A percentile compares a stretch with the other conserved stretches of the same genome.
phyloP scores from a whole-genome alignment of 106 monocot species.

The Apostasia shenzhenica region DNA sequence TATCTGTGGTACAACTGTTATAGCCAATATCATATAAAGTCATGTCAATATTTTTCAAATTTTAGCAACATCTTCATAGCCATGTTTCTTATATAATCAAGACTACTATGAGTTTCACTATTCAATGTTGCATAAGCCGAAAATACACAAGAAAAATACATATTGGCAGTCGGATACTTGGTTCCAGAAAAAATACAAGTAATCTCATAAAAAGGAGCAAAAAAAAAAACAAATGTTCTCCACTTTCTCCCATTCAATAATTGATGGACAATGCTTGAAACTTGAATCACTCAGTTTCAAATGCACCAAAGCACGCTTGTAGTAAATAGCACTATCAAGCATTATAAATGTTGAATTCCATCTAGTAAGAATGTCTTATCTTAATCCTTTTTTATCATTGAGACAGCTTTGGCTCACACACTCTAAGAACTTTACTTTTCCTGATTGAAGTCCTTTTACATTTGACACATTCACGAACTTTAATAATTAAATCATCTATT shows the following conservation, averaged over 20 bases:
- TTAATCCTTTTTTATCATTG: slow-evolving; percentile 1
- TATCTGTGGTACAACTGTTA: too few relatives aligned
- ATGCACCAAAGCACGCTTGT: background rate
- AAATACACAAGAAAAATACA: background rate
- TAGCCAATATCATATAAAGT: too few relatives aligned
- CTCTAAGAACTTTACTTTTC: slow-evolving; percentile 2
- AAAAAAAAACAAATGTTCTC: background rate
- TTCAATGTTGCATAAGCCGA: background rate
- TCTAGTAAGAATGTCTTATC: slow-evolving; percentile 7
- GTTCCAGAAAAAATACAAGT: slow-evolving; percentile 6
- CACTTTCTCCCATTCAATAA: background rate
- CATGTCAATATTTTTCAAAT: too few relatives aligned
- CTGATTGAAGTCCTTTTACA: slow-evolving; percentile 3
- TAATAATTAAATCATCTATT: background rate
- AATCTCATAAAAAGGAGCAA: background rate
- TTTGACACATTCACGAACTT: background rate
- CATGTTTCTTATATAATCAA: too few relatives aligned
- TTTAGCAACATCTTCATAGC: too few relatives aligned
- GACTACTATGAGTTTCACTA: too few relatives aligned
- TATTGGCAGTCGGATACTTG: slow-evolving; percentile 4
- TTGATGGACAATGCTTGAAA: slow-evolving; percentile 5
- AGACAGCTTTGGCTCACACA: background rate
- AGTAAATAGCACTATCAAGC: slow-evolving; percentile 8
- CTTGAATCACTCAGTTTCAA: background rate
- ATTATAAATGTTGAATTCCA: slow-evolving; percentile 8